phyloP scores from a whole-genome alignment of 2,329 filamentous ascomycete species.

The Alternaria gaisen region DNA sequence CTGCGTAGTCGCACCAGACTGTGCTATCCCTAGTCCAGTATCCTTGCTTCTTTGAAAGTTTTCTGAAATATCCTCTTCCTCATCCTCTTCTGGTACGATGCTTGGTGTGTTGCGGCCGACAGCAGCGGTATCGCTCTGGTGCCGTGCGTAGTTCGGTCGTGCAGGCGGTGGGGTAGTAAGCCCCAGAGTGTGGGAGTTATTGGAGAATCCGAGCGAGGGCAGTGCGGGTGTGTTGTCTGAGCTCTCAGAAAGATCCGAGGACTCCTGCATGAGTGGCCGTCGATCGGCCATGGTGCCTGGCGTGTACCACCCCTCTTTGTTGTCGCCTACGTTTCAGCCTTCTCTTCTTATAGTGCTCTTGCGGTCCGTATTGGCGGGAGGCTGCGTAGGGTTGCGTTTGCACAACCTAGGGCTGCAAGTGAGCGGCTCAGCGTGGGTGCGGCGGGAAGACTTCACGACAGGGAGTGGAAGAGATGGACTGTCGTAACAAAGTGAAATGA shows the following conservation, averaged over 20 bases:
- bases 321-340: constrained; percentile 30
- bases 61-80: constrained; percentile 46
- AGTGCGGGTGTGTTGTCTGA: constrained; percentile 39
- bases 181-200: constrained; percentile 34
- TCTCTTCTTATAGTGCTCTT: constrained; percentile 1
- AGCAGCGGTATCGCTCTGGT: constrained; percentile 47
- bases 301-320: constrained; percentile 5
- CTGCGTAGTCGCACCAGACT: constrained; percentile 24
- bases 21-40: constrained; percentile 50
- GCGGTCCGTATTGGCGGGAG: constrained; percentile 6
- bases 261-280: constrained; percentile 40
- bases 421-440: constrained; percentile 4
- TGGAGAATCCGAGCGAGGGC: constrained; percentile 39
- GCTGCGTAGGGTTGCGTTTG: constrained; percentile 8
- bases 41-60: constrained; percentile 28
- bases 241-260: constrained; percentile 38
- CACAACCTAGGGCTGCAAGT: constrained; percentile 9
- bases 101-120: constrained; percentile 41
- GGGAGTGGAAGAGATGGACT: neutral
- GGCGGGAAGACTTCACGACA: constrained; percentile 2
- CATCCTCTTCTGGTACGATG: constrained; percentile 42
- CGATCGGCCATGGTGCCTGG: constrained; percentile 41
- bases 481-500: neutral
- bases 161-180: constrained; percentile 38
- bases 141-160: constrained; percentile 48